Base-by-base conservation (phyloP, 2,329 filamentous ascomycete genomes). In the Aspergillus ustus region DNA sequence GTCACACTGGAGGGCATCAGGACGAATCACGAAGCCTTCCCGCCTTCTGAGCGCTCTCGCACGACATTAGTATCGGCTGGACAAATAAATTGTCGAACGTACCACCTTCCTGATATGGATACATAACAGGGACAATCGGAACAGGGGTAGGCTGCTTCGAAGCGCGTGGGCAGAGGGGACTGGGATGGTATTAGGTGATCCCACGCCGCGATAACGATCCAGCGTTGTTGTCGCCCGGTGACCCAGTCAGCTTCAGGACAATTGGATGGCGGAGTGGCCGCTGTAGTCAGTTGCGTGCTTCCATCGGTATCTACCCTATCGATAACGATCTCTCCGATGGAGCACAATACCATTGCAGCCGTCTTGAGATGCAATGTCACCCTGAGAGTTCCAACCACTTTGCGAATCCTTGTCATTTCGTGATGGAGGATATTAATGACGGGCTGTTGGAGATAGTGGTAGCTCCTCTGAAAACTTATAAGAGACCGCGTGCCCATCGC, bases 311-410 rank as follows among this genome's bases (percentile, higher is more conserved):
- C 31, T 52, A 57, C 49, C 52, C 55, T 49, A 31, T 58, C 60
- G 53, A 63, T 58, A 60, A 52, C 60, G 53, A 54, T 58, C 48
- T 59, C 48, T 61, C 63, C 65, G 61, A 66, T 56, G 66, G 65
- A 57, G 63, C 55, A 65, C 63, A 63, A 65, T 58, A 63, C 61
- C 57, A 25, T 25, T 25, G 49, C 52, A 64, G 60, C 64, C 57
- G 54, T 62, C 60, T 67, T 61, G 60, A 59, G 61, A 65, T 59
- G 66, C 68, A 64, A 68, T 70, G 68, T 67, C 56, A 70, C 68
- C 68, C 61, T 68, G 55, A 59, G 59, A 62, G 64, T 65, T 69
- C 64, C 56, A 45, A 61, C 54, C 34, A 59, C 29, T 51, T 25
- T 52, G 53, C 46, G 15, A 13, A 59, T 52, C 63, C 63, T 59